phyloP scores from a whole-genome alignment of 2,329 filamentous ascomycete species.

The Penicillium hesseltinei region DNA sequence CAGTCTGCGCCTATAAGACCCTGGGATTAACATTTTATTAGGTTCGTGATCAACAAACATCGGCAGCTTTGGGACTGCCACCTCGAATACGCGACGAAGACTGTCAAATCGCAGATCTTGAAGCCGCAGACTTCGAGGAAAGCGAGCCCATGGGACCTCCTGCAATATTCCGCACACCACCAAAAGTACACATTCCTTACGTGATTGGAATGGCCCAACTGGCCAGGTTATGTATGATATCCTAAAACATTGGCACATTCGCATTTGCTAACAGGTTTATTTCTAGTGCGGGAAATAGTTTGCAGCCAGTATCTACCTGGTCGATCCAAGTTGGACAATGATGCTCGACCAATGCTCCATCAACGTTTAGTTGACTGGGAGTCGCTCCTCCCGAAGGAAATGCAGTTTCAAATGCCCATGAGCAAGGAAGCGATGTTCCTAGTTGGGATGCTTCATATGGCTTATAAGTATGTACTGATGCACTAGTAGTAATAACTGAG shows the following conservation, averaged over 20 bases:
- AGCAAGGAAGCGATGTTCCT: constrained; percentile 38
- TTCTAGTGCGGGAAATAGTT: constrained; percentile 38
- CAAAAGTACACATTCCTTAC: constrained; percentile 34
- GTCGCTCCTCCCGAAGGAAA: constrained; percentile 32
- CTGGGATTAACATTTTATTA: constrained; percentile 4
- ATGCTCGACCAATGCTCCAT: constrained; percentile 24
- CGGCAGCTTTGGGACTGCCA: constrained; percentile 47
- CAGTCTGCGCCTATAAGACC: not conserved
- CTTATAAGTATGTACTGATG: constrained; percentile 39
- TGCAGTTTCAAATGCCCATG: constrained; percentile 35
- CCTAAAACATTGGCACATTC: not conserved
- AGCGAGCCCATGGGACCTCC: constrained; percentile 27
- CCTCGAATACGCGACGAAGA: constrained; percentile 51
- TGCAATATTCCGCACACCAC: constrained; percentile 32
- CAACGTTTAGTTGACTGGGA: constrained; percentile 44
- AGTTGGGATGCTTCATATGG: constrained; percentile 44
- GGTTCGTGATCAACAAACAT: constrained; percentile 51
- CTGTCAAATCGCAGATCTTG: constrained; percentile 46
- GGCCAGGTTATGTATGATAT: constrained; percentile 36
- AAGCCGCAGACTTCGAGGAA: constrained; percentile 39
- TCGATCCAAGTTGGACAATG: constrained; percentile 22
- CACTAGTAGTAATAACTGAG: too few species aligned
- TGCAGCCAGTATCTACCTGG: constrained; percentile 37
- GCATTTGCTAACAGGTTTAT: not conserved
- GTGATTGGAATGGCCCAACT: constrained; percentile 42